A percentile compares a stretch with the other conserved stretches of the same genome.
phyloP scores from a whole-genome alignment of 1,284 basidiomycete genomes.

The Leccinum cinnamomeum region DNA sequence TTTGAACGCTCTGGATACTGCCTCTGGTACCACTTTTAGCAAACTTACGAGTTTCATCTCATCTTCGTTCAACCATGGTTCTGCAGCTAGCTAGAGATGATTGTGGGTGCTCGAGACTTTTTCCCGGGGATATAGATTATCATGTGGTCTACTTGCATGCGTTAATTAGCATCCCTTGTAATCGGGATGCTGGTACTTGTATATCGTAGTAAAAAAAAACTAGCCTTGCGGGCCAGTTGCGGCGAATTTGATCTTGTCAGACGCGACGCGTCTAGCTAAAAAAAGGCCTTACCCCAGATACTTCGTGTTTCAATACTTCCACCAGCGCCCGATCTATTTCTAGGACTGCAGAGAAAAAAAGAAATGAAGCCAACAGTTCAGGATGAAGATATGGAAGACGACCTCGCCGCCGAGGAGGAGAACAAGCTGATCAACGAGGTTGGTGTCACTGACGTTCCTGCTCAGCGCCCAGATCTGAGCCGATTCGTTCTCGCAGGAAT shows the following conservation, averaged over 20 bases:
- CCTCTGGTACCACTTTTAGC: background rate
- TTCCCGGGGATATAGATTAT: background rate
- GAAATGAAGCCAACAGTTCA: slow-evolving; percentile 62
- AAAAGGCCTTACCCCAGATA: slow-evolving; percentile 1
- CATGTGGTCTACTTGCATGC: background rate
- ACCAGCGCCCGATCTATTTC: background rate
- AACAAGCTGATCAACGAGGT: slow-evolving; percentile 94
- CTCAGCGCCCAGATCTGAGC: slow-evolving; percentile 12
- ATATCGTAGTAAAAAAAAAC: background rate
- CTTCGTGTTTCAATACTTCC: background rate
- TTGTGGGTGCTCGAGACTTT: background rate
- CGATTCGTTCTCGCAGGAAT: slow-evolving; percentile 53
- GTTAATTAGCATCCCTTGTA: background rate
- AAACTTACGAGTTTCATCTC: background rate
- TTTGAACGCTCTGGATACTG: background rate
- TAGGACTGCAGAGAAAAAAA: background rate
- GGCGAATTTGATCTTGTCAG: background rate
- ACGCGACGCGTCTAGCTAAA: slow-evolving; percentile 6
- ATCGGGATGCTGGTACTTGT: background rate
- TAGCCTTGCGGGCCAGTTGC: background rate
- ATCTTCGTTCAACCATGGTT: background rate
- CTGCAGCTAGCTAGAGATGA: background rate
- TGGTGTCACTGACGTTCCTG: slow-evolving; percentile 25
- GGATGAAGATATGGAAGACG: slow-evolving; percentile 75
- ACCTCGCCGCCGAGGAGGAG: slow-evolving; percentile 79